Percentiles rank a stretch among this genome's conserved stretches.
These are phyloP conservation scores for Patellifolia procumbens DNA, from an alignment of 179 eudicot species.

Conservation along the genomic window DNA sequence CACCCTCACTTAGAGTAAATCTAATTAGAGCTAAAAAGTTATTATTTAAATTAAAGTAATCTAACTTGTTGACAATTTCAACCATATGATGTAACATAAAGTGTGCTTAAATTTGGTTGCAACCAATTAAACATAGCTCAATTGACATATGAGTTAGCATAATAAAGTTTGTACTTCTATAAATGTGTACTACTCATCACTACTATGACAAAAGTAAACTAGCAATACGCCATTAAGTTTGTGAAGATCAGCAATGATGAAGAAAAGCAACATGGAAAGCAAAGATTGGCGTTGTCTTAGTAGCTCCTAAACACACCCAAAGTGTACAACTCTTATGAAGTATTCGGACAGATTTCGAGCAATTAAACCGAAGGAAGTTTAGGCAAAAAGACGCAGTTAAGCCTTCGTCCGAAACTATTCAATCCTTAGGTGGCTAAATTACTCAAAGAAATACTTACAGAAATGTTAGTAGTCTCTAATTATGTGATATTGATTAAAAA, in stretches of 20 bases:
- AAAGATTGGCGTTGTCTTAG: not conserved
- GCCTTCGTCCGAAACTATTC: too few species aligned
- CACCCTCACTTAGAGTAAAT: slow-evolving; percentile 2
- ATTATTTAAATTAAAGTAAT: not conserved
- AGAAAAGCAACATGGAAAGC: not conserved
- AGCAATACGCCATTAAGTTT: slow-evolving; percentile 10
- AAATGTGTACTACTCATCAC: not conserved
- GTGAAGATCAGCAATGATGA: slow-evolving; percentile 7
- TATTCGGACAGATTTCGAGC: too few species aligned
- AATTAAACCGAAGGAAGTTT: too few species aligned
- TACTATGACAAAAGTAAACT: not conserved
- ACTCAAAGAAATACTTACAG: too few species aligned
- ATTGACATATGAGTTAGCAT: slow-evolving; percentile 10
- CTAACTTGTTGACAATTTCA: not conserved
- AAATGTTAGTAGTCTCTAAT: too few species aligned
- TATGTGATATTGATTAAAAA: too few species aligned
- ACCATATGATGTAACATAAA: slow-evolving; percentile 3
- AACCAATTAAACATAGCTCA: not conserved
- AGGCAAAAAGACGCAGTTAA: too few species aligned
- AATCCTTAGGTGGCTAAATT: too few species aligned
- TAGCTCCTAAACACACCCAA: not conserved
- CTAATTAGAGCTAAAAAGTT: slow-evolving; percentile 16
- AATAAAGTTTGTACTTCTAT: not conserved
- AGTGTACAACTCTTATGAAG: too few species aligned
- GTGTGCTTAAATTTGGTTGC: not conserved